These are phyloP conservation scores for Corynascus novoguineensis DNA, from an alignment of 495 filamentous ascomycete genomes.

Conservation along the genomic window DNA sequence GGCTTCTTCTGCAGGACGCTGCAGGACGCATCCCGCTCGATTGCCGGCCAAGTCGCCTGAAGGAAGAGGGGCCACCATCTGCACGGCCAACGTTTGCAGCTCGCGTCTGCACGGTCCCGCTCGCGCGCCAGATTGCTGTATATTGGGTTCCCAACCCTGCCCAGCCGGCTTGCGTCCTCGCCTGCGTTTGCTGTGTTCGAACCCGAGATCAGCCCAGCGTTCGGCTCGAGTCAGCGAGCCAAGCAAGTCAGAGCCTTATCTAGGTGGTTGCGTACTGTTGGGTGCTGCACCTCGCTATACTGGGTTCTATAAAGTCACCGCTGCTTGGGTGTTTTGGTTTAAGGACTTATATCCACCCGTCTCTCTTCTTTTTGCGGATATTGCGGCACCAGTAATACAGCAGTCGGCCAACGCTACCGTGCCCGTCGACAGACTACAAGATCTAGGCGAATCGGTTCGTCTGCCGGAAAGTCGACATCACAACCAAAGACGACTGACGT, in stretches of 20 bases:
- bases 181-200: slow-evolving; percentile 8
- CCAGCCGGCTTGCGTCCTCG: slow-evolving; percentile 18
- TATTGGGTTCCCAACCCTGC: slow-evolving; percentile 18
- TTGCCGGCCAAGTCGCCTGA: neutral
- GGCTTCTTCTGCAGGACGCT: too few species aligned
- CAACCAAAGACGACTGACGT: neutral
- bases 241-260: slow-evolving; percentile 12
- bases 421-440: neutral
- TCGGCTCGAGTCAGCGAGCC: slow-evolving; percentile 1
- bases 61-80: neutral
- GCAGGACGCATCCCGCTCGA: slow-evolving; percentile 10
- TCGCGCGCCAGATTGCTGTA: slow-evolving; percentile 18
- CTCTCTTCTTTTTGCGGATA: neutral
- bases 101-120: slow-evolving; percentile 15
- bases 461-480: neutral
- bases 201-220: neutral
- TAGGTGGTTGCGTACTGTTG: slow-evolving; percentile 10
- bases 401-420: slow-evolving; percentile 4
- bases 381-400: slow-evolving; percentile 2
- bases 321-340: neutral
- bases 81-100: slow-evolving; percentile 5
- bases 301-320: neutral
- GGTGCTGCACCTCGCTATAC: neutral
- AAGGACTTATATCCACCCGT: neutral
- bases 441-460: neutral